phyloP scores from a whole-genome alignment of 306 rosid genomes.

The Luffa aegyptiaca region DNA sequence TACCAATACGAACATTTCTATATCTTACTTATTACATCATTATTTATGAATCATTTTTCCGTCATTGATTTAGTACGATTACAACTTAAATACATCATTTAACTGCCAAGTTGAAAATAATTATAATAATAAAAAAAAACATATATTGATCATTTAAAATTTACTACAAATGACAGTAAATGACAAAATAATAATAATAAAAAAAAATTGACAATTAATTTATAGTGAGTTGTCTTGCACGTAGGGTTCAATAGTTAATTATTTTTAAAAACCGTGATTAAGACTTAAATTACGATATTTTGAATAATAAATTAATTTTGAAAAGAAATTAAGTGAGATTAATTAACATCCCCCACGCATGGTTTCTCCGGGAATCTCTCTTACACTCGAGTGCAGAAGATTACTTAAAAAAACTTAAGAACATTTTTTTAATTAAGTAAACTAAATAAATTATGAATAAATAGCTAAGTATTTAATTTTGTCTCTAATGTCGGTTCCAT shows the following conservation, averaged over 20 bases:
- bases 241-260: background rate
- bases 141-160: background rate
- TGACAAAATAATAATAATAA: background rate
- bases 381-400: constrained; percentile 25
- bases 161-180: background rate
- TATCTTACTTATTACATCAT: background rate
- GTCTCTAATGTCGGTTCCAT: background rate
- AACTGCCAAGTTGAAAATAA: too few relatives aligned
- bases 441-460: background rate
- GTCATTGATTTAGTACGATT: background rate
- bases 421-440: background rate
- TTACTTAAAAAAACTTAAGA: background rate
- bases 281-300: background rate
- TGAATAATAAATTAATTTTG: background rate
- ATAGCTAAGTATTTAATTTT: background rate
- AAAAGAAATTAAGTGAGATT: constrained; percentile 9
- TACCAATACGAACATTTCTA: background rate
- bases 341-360: constrained; percentile 68
- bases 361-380: constrained; percentile 92
- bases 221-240: background rate
- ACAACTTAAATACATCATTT: too few relatives aligned
- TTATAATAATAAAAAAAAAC: too few relatives aligned
- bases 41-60: background rate
- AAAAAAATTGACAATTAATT: background rate
- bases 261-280: background rate